Conservation (phyloP, 768 basidiomycete species). For the Auriculariales sp. region DNA sequence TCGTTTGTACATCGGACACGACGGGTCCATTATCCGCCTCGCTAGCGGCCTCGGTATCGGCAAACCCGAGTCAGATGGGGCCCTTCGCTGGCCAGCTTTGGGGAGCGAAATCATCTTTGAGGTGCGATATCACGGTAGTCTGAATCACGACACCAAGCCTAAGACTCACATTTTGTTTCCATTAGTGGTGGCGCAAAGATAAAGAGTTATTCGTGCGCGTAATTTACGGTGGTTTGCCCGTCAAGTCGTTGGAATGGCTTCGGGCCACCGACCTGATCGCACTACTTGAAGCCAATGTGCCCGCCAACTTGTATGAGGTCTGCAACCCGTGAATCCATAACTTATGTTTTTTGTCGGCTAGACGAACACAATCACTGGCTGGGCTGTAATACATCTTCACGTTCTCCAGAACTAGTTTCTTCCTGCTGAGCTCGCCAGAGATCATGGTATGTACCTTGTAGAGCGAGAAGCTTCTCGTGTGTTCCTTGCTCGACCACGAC, state of each 20-base stretch:
- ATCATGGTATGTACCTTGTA: slow-evolving; percentile 54
- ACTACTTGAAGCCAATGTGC: slow-evolving; percentile 20
- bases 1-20: slow-evolving; percentile 31
- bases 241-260: slow-evolving; percentile 23
- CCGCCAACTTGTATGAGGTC: slow-evolving; percentile 12
- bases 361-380: not conserved
- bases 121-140: not conserved
- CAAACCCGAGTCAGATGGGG: slow-evolving; percentile 6
- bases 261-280: slow-evolving; percentile 20
- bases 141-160: not conserved
- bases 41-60: slow-evolving; percentile 28
- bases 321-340: slow-evolving; percentile 2
- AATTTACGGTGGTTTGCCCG: slow-evolving; percentile 28
- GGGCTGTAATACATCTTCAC: not conserved
- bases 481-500: slow-evolving; percentile 85
- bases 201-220: slow-evolving; percentile 24
- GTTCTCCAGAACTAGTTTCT: not conserved
- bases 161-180: too few relatives aligned
- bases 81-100: slow-evolving; percentile 26
- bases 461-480: slow-evolving; percentile 69
- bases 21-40: slow-evolving; percentile 30
- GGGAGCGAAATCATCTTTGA: slow-evolving; percentile 9
- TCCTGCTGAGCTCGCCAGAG: slow-evolving; percentile 65
- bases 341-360: not conserved
- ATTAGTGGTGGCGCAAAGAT: not conserved